phyloP scores from a whole-genome alignment of 2,329 filamentous ascomycete genomes.

The Fusarium solani-melongenae region DNA sequence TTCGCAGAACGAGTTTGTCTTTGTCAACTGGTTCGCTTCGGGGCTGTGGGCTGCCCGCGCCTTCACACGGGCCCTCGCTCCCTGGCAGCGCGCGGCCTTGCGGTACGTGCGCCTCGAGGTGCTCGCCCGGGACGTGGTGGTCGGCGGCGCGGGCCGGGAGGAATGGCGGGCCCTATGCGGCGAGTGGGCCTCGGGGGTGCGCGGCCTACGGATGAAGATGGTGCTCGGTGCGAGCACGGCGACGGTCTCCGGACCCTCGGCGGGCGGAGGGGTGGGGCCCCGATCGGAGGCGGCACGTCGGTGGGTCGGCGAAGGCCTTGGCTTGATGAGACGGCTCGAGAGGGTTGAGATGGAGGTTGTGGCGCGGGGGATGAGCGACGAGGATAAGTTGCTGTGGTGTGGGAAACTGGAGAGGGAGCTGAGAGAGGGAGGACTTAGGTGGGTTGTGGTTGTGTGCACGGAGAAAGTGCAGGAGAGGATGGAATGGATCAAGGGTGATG shows the following conservation, averaged over 20 bases:
- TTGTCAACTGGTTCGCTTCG: conserved; percentile 58
- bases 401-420: conserved; percentile 44
- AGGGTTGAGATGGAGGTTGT: conserved; percentile 56
- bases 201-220: conserved; percentile 55
- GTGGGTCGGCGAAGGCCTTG: conserved; percentile 46
- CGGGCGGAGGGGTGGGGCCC: conserved; percentile 28
- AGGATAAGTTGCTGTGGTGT: conserved; percentile 52
- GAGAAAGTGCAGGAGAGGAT: conserved; percentile 42
- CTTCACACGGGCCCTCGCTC: conserved; percentile 47
- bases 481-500: conserved; percentile 39
- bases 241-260: conserved; percentile 33
- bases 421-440: conserved; percentile 26
- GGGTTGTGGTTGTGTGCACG: conserved; percentile 37
- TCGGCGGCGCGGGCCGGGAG: conserved; percentile 38
- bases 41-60: conserved; percentile 55
- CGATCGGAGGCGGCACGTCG: conserved; percentile 28
- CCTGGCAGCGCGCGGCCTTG: conserved; percentile 57
- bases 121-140: conserved; percentile 50
- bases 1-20: conserved; percentile 57
- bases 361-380: conserved; percentile 45
- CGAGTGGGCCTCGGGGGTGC: conserved; percentile 49
- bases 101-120: conserved; percentile 56
- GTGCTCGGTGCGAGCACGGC: conserved; percentile 40
- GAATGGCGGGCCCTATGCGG: conserved; percentile 53
- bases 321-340: conserved; percentile 46